A percentile compares a stretch with the other conserved stretches of the same genome.
Evolutionary conservation across 2,329 filamentous ascomycete species (phyloP).

Genomic region (Epichloe festucae): DNA sequence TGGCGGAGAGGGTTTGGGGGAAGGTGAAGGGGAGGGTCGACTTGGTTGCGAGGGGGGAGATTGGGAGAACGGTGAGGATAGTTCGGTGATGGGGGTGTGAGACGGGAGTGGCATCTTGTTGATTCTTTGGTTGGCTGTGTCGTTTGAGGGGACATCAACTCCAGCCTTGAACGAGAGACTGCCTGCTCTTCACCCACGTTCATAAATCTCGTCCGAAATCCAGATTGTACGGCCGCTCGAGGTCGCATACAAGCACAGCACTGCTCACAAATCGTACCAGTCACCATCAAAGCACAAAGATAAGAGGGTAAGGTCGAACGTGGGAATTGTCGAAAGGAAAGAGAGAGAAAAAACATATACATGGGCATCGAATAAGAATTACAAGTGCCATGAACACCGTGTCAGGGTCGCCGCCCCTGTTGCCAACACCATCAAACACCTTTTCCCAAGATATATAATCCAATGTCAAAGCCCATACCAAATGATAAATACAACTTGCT

Average conservation of each 20-base stretch:
- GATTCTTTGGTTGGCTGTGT: too few species aligned
- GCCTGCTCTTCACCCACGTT: too few species aligned
- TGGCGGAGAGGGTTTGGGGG: slow-evolving; percentile 42
- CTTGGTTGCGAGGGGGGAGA: slow-evolving; percentile 34
- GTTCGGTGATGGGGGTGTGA: slow-evolving; percentile 16
- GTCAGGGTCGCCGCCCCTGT: background rate
- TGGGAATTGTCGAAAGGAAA: too few species aligned
- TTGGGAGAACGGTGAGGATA: slow-evolving; percentile 31
- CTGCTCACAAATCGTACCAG: too few species aligned
- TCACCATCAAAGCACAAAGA: too few species aligned
- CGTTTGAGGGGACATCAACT: too few species aligned
- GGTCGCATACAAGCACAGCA: too few species aligned
- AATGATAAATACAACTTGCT: background rate
- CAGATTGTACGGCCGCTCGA: too few species aligned
- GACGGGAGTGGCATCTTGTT: background rate
- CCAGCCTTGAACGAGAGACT: too few species aligned
- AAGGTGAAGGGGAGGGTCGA: slow-evolving; percentile 34
- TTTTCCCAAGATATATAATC: background rate
- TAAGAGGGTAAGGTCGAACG: too few species aligned
- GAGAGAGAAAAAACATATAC: background rate
- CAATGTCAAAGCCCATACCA: background rate
- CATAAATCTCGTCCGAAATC: too few species aligned
- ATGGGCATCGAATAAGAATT: background rate
- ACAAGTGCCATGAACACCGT: background rate
- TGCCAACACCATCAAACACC: background rate